These are phyloP conservation scores for Biscogniauxia marginata DNA, from an alignment of 2,329 filamentous ascomycete species.

Conservation along the genomic window DNA sequence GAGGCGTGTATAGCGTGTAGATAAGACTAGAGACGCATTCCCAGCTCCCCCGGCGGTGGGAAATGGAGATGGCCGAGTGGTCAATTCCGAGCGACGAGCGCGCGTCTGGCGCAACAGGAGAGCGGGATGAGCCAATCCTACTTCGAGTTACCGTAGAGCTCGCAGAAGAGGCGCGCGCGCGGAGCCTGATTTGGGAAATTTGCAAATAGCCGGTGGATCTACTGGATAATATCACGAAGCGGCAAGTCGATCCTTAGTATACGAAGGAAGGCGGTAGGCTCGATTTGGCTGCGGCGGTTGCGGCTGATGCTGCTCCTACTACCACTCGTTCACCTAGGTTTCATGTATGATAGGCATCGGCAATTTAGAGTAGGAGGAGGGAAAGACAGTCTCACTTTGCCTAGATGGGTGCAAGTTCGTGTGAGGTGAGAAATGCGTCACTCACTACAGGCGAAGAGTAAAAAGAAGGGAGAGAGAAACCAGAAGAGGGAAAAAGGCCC, in stretches of 20 bases:
- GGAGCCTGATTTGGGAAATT: constrained; percentile 25
- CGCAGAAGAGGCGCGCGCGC: constrained; percentile 16
- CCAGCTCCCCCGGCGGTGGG: constrained; percentile 7
- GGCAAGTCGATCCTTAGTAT: constrained; percentile 20
- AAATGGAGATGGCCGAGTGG: constrained; percentile 17
- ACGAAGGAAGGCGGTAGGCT: constrained; percentile 16
- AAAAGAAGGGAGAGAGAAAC: constrained; percentile 1
- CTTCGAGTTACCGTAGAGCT: constrained; percentile 9
- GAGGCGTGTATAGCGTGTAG: constrained; percentile 13
- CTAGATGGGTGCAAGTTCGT: background rate
- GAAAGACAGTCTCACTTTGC: constrained; percentile 1
- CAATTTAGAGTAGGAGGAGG: constrained; percentile 13
- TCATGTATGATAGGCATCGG: constrained; percentile 21
- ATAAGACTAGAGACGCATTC: constrained; percentile 21
- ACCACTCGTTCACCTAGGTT: constrained; percentile 18
- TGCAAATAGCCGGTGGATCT: constrained; percentile 24
- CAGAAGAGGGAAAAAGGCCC: background rate
- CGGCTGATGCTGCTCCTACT: constrained; percentile 17
- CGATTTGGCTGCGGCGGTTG: constrained; percentile 3
- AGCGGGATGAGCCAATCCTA: constrained; percentile 13
- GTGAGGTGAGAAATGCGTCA: background rate
- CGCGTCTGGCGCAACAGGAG: constrained; percentile 25
- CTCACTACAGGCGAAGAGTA: background rate
- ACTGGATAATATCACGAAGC: constrained; percentile 24
- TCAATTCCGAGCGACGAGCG: constrained; percentile 20